Evolutionary conservation across 352 stramenopile genomes (phyloP), one percentile per base, ranked within the genome.

Genomic region (Peronosclerospora sorghi): DNA sequence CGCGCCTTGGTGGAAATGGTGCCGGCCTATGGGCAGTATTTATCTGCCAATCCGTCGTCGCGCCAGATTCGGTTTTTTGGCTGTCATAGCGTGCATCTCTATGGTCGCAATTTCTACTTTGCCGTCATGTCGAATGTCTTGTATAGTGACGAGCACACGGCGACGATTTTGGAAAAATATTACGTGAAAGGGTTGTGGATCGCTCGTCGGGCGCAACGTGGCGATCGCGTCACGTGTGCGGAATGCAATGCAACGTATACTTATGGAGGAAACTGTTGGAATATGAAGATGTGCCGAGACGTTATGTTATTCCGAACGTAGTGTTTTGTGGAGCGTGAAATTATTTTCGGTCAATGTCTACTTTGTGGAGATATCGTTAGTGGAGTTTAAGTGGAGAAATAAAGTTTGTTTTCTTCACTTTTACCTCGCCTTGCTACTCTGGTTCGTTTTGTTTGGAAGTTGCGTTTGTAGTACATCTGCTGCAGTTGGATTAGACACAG

Each of bases 11-110:
- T 87, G 18, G 54, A 63, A 26, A 92, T 92, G 62, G 60, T 83
- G 8, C 73, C 77, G 8, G 44, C 35, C 10, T 94, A 93, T 42
- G 62, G 65, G 4, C 57, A 68, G 6, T 86, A 86, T 41, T 51
- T 94, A 23, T 62, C 62, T 32, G 45, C 41, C 32, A 61, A 87
- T 30, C 67, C 79, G 0, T 53, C 68, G 45, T 86, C 70, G 38
- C 63, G 84, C 13, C 62, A 94, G 26, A 91, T 85, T 29, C 73
- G 82, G 7, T 93, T 90, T 41, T 86, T 88, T n/a, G 82, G 82
- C 14, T 89, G 77, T 45, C 82, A 94, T 32, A 65, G 70, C 30
- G 70, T 94, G 20, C 62, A 62, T 4, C 59, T 94, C 7, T 92
- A 92, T 34, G 75, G 76, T 6, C 68, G 74, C 35, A 83, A 81